Evolutionary conservation across 2,329 filamentous ascomycete genomes (phyloP).

Genomic region (Aspergillus sp.): DNA sequence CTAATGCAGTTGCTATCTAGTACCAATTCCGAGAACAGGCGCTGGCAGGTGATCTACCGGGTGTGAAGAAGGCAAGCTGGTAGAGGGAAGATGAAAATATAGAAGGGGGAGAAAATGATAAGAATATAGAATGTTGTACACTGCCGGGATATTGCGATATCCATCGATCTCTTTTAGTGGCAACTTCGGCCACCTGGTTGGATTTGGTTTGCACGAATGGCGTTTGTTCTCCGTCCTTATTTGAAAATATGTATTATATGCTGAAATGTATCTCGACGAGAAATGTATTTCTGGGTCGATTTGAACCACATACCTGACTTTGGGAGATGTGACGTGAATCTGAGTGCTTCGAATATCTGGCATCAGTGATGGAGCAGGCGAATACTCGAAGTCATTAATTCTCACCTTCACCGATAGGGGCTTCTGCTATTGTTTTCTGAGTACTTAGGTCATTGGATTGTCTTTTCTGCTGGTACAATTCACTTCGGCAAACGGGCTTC

Average conservation of each 20-base stretch:
- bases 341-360: not conserved
- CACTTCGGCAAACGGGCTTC: not conserved
- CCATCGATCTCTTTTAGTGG: conserved; percentile 8
- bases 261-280: not conserved
- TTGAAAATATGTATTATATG: conserved; percentile 17
- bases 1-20: conserved; percentile 49
- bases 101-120: not conserved
- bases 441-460: not conserved
- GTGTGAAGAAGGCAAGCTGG: conserved; percentile 96
- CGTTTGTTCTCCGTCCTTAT: conserved; percentile 22
- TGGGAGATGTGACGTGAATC: not conserved
- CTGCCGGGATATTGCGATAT: not conserved
- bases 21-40: conserved; percentile 93
- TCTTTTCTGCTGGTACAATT: not conserved
- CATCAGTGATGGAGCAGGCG: not conserved
- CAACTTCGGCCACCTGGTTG: conserved; percentile 13
- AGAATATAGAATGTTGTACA: conserved; percentile 9
- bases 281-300: not conserved
- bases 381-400: not conserved
- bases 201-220: conserved; percentile 21
- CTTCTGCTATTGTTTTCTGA: not conserved
- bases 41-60: conserved; percentile 78
- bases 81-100: conserved; percentile 48
- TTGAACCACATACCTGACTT: not conserved
- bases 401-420: not conserved